Evolutionary conservation across 192 early-diverging fungal genomes (phyloP), one percentile per base, ranked within the genome.

Genomic region (Coemansia asiatica): DNA sequence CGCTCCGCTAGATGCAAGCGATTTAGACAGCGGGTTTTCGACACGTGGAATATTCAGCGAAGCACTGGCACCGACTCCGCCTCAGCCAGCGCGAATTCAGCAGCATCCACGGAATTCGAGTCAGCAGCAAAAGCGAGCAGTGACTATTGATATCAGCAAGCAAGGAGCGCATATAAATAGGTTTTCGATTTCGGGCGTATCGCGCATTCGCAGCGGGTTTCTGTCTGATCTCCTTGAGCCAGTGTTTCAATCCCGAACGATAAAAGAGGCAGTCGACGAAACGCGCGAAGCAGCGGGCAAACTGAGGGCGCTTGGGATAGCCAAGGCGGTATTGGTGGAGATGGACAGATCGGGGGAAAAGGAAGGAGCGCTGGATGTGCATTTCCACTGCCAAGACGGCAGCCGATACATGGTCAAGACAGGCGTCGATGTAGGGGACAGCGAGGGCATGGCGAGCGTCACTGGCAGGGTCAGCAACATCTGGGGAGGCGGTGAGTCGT

Each of bases 341-440:
- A 25, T 79, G 16, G 76, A 72, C 53, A 16, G 29, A 10, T 64
- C 67, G 0, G 26, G 19, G 0, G 36, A 68, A 15, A 49, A 15
- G 16, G 28, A 63, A 13, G 40, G 15, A 0, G 44, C n/a, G 0
- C 72, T 95, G 6, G 89, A 96, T 74, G 87, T 97, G 23, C 76
- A 88, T 6, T 74, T 96, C 36, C 72, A 70, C 8, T 85, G 92
- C 57, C 84, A 90, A 64, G 92, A 95, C 62, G 81, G 83, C 40
- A 83, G 82, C 29, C 82, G 94, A 47, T 79, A 95, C 29, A 88
- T 81, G 72, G 83, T 94, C 48, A 86, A 84, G 63, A 97, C 95
- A 6, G 95, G 94, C 19, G 94, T 94, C 6, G 93, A 95, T 53
- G 85, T 97, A 28, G 93, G 92, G 18, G 93, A 92, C 61, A 84